phyloP scores from a whole-genome alignment of 1,284 basidiomycete genomes.

The Sanguinoderma infundibulare region DNA sequence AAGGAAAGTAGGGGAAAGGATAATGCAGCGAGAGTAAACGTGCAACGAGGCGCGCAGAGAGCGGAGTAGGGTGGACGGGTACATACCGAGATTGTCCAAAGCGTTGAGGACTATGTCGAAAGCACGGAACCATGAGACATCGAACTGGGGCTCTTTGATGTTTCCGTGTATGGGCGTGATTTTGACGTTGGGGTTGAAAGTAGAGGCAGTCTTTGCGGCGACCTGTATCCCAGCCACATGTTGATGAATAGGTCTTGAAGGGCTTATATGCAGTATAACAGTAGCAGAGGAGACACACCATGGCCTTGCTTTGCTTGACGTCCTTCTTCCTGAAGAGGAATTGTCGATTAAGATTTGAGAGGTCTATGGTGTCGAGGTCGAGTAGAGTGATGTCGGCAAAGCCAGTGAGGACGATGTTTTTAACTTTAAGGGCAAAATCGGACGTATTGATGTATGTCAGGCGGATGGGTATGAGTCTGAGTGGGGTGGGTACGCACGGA shows the following conservation, averaged over 20 bases:
- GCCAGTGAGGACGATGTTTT: slow-evolving; percentile 93
- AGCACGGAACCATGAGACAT: slow-evolving; percentile 85
- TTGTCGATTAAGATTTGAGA: slow-evolving; percentile 97
- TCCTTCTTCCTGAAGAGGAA: slow-evolving; percentile 98
- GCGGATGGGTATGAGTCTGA: not conserved
- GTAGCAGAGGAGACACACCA: slow-evolving; percentile 49
- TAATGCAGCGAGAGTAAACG: not conserved
- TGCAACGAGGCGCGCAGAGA: not conserved
- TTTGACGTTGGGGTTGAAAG: slow-evolving; percentile 91
- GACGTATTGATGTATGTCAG: not conserved
- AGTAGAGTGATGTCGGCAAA: slow-evolving; percentile 93
- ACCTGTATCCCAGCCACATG: slow-evolving; percentile 50
- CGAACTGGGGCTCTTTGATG: slow-evolving; percentile 94
- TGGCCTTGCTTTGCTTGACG: slow-evolving; percentile 94
- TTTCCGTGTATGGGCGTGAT: slow-evolving; percentile 94
- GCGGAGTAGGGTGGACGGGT: not conserved
- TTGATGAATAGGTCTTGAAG: not conserved
- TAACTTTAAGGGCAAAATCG: slow-evolving; percentile 67
- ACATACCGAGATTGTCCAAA: slow-evolving; percentile 90
- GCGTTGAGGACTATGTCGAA: slow-evolving; percentile 97
- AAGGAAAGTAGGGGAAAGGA: too few relatives aligned
- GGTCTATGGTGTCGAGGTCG: slow-evolving; percentile 98
- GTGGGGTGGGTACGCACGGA: slow-evolving; percentile 60
- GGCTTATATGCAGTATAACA: not conserved
- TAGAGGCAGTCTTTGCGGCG: slow-evolving; percentile 85